A percentile compares a stretch with the other conserved stretches of the same genome.
phyloP scores from a whole-genome alignment of 495 filamentous ascomycete genomes.

The Oidiodendron maius region DNA sequence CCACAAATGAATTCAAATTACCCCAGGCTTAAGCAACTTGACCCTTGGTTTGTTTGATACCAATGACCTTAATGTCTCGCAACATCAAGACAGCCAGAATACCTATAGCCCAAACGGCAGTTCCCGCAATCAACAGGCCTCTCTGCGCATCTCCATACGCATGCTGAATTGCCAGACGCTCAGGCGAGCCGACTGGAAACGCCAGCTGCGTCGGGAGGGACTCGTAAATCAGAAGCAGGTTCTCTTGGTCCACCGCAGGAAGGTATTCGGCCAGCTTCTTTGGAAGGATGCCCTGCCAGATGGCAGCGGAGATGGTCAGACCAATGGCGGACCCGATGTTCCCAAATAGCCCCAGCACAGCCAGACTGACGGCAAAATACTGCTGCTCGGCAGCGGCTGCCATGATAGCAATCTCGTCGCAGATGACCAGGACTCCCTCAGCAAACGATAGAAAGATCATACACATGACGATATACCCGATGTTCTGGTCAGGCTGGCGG shows the following conservation, averaged over 20 bases:
- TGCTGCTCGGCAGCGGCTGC: conserved; percentile 57
- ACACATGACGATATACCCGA: conserved; percentile 69
- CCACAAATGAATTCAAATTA: too few species aligned
- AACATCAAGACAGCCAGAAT: conserved; percentile 41
- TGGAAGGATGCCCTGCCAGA: conserved; percentile 60
- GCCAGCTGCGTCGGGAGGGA: conserved; percentile 53
- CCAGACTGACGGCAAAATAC: conserved; percentile 58
- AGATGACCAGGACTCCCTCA: conserved; percentile 53
- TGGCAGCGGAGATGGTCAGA: conserved; percentile 49
- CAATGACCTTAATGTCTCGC: conserved; percentile 37
- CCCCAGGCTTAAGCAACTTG: too few species aligned
- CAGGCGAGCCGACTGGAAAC: conserved; percentile 50
- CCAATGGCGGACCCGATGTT: conserved; percentile 62
- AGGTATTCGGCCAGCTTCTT: conserved; percentile 44
- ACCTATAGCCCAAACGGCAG: conserved; percentile 42
- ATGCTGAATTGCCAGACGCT: conserved; percentile 52
- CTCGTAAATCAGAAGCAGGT: conserved; percentile 43
- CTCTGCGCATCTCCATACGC: conserved; percentile 48
- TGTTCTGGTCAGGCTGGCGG: conserved; percentile 44
- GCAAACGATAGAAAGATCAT: conserved; percentile 73
- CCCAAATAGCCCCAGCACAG: conserved; percentile 53
- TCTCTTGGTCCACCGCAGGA: conserved; percentile 38
- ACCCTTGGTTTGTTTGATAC: conserved; percentile 11
- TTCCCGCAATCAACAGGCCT: conserved; percentile 43
- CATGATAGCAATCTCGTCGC: conserved; percentile 61